Base-by-base conservation (phyloP, 2,329 filamentous ascomycete genomes). In the Ceratocystis eucalypticola region DNA sequence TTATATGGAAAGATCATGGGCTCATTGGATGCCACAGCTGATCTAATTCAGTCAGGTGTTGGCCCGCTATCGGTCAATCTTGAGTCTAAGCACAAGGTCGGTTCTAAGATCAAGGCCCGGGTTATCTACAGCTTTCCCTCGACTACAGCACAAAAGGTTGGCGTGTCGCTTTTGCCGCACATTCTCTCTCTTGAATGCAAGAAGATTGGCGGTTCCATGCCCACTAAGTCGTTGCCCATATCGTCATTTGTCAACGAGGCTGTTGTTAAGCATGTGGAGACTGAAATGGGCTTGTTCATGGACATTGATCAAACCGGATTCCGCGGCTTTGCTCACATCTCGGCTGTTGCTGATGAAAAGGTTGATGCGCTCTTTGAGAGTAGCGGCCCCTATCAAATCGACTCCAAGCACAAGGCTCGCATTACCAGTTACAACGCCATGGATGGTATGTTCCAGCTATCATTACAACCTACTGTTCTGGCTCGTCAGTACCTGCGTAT, bases 251-350 rank as follows among this genome's bases (percentile, higher is more conserved):
- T 96, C 30, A 86, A 93, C 61, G 83, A 88, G 70, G 90, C 89
- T 66, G 91, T 84, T 46, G 86, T 99, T 6, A 82, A 86, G 65
- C 88, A 88, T 70, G 90, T 96, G 2, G 88, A 95, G 70, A 80
- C 86, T 4, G 85, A 87, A 2, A 83, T 93, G 68, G 95, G 94
- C 65, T 79, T 96, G 1, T 96, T 95, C 71, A 81, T 91, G 6
- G 84, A 88, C 70, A 76, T 91, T 48, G 86, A 86, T 1, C 70
- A 77, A 17, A 69, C 75, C 3, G 90, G 86, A 37, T 79, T 93
- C 2, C 79, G 84, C n/a, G 90, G 90, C 8, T 99, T 96, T 72
- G 91, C 95, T 25, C 94, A 99, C 75, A 95, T 99, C 70, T 99
- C 94, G 0, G 85, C 89, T 69, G 83, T 99, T 69, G 88, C 93